Conservation (phyloP, 495 filamentous ascomycete genomes). For the Daldinia decipiens region DNA sequence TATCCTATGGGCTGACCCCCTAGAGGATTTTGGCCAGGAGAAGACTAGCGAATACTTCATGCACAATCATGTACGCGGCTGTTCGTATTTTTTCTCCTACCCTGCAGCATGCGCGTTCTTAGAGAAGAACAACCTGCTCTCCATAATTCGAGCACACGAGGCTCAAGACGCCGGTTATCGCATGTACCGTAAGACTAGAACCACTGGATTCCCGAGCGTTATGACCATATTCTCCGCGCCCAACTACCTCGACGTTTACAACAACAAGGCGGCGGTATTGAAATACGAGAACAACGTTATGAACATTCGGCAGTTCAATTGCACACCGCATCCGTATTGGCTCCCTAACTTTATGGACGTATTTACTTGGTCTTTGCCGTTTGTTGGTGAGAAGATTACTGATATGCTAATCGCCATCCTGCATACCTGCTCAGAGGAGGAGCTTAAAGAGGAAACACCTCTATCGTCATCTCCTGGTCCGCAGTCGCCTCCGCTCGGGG, state of each 20-base stretch:
- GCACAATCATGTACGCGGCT: conserved; percentile 97
- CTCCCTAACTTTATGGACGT: conserved; percentile 99
- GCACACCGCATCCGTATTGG: conserved; percentile 99
- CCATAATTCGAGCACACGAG: conserved; percentile 98
- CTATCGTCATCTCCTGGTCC: conserved; percentile 68
- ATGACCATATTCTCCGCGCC: conserved; percentile 99
- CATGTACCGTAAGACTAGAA: conserved; percentile 98
- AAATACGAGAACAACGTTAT: conserved; percentile 99
- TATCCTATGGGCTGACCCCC: conserved; percentile 96
- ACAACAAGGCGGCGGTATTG: conserved; percentile 98
- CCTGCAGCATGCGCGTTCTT: conserved; percentile 97
- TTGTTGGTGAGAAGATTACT: conserved; percentile 99
- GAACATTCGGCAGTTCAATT: conserved; percentile 99
- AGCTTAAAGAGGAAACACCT: conserved; percentile 83
- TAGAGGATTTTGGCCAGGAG: conserved; percentile 99
- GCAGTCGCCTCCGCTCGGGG: conserved; percentile 71
- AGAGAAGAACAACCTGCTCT: conserved; percentile 98
- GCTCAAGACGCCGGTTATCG: conserved; percentile 98
- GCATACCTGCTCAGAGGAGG: conserved; percentile 97
- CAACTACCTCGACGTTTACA: conserved; percentile 99
- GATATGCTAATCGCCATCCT: conserved; percentile 99
- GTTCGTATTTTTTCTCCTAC: conserved; percentile 99
- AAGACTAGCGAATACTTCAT: conserved; percentile 97
- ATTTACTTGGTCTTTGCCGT: conserved; percentile 98
- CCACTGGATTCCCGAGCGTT: conserved; percentile 97